Conservation (phyloP, 1,139 yeast genomes). For the Suhomyces kunorum region DNA sequence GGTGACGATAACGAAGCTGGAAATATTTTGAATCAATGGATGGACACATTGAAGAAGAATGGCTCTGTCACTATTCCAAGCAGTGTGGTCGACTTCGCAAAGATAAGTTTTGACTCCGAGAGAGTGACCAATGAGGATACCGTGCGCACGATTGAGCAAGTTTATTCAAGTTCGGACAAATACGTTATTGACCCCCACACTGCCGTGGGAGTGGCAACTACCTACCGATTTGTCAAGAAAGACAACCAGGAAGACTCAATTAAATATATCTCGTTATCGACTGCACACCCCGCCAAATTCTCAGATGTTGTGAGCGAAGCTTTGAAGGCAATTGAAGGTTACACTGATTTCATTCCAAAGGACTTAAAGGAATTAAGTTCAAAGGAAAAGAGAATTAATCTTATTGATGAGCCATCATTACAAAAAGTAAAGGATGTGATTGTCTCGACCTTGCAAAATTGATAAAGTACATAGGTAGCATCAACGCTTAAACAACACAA, state of each 20-base stretch:
- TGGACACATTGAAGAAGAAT: constrained; percentile 69
- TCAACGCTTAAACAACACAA: too few relatives aligned
- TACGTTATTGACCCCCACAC: constrained; percentile 96
- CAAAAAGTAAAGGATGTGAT: constrained; percentile 74
- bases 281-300: constrained; percentile 98
- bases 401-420: constrained; percentile 72
- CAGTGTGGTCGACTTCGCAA: constrained; percentile 65
- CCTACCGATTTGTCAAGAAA: constrained; percentile 58
- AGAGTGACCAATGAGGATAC: constrained; percentile 81
- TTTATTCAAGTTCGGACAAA: constrained; percentile 61
- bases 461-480: too few relatives aligned
- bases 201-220: constrained; percentile 87
- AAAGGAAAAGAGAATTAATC: constrained; percentile 73
- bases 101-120: constrained; percentile 70
- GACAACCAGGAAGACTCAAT: constrained; percentile 45
- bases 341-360: constrained; percentile 86
- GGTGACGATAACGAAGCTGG: constrained; percentile 74
- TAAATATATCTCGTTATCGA: constrained; percentile 78
- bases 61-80: constrained; percentile 77
- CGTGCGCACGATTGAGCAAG: constrained; percentile 66
- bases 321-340: constrained; percentile 61
- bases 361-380: constrained; percentile 74
- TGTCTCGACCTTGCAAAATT: constrained; percentile 1
- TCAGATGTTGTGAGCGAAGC: constrained; percentile 93
- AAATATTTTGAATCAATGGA: constrained; percentile 67